Base-by-base conservation (phyloP, 495 filamentous ascomycete genomes). In the Lasiosphaeria ovina region DNA sequence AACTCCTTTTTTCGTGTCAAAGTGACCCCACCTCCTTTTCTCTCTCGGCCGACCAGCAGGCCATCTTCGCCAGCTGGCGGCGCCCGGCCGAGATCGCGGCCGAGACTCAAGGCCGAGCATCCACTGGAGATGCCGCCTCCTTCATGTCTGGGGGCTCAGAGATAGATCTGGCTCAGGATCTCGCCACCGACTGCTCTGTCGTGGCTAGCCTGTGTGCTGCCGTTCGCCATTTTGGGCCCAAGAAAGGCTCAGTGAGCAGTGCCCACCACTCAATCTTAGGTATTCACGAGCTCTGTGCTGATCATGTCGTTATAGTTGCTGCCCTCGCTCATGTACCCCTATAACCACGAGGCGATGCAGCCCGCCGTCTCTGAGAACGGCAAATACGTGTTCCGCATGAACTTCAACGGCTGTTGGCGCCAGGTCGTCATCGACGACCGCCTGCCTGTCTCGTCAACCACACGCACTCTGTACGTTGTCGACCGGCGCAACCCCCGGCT, bases 171-270 rank as follows among this genome's bases (percentile, higher is more conserved):
- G 91, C 96, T 5, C 94, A 99, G 74, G 94, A 98, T 70, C 81
- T 95, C 45, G 87, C 93, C 17, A 92, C 92, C 3, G 94, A 99
- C 66, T 99, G 94, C 66, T 98, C 94, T 5, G 92, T 99, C 6
- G 92, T 99, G 45, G 94, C 95, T 5, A 96, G 93, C 74, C 82
- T 99, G 10, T 97, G 92, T 68, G 92, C 93, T 52, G 86, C 81
- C 8, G 86, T 87, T 60, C 74, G 69, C 8, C 71, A 77, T 36
- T 61, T 79, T 35, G 62, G 66, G 4, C 69, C 72, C 14, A 69
- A 66, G 0, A 66, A 72, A 61, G 64, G 36, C 45, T 79, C 76
- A 52, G 71, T 78, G 47, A 67, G 68, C 3, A 31, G 11, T 14
- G 31, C 24, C 14, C 14, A 47, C 6, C 44, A 54, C 17, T 50